A percentile compares a stretch with the other conserved stretches of the same genome.
Evolutionary conservation across 495 filamentous ascomycete species (phyloP).

Genomic region (Tuber microsphaerosporum): DNA sequence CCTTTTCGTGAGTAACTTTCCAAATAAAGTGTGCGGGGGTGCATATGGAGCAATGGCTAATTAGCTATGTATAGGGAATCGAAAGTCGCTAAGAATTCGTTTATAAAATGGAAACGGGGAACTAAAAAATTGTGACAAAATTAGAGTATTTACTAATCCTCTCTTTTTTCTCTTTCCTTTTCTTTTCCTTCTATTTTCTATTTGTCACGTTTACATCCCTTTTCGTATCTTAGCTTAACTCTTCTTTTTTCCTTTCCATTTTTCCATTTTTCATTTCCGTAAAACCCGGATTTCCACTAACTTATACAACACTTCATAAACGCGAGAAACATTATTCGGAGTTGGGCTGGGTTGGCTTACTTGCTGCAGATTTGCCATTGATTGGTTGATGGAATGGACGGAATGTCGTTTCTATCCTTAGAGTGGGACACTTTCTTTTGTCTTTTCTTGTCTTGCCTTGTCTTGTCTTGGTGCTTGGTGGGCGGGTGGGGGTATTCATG

Average conservation of each 20-base stretch:
- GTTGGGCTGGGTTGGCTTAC: background rate
- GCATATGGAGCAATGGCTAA: background rate
- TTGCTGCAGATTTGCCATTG: background rate
- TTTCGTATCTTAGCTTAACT: background rate
- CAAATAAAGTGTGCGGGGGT: background rate
- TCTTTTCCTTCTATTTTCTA: background rate
- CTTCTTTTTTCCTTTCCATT: background rate
- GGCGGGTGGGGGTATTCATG: background rate
- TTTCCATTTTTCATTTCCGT: background rate
- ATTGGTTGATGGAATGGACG: background rate
- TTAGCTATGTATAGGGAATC: background rate
- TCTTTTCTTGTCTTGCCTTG: background rate
- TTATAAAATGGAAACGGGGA: background rate
- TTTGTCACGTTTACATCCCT: background rate
- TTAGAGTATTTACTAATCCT: background rate
- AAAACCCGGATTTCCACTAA: background rate
- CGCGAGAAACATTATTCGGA: background rate
- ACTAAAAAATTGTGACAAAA: background rate
- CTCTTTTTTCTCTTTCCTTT: background rate
- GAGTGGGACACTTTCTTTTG: background rate
- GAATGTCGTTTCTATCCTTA: background rate
- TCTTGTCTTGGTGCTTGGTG: background rate
- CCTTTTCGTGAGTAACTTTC: slow-evolving; percentile 56
- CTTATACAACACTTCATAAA: background rate
- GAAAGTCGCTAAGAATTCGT: background rate